Evolutionary conservation across 106 monocot genomes (phyloP), one percentile per base, ranked within the genome.

Genomic region (Iris macrosiphon): DNA sequence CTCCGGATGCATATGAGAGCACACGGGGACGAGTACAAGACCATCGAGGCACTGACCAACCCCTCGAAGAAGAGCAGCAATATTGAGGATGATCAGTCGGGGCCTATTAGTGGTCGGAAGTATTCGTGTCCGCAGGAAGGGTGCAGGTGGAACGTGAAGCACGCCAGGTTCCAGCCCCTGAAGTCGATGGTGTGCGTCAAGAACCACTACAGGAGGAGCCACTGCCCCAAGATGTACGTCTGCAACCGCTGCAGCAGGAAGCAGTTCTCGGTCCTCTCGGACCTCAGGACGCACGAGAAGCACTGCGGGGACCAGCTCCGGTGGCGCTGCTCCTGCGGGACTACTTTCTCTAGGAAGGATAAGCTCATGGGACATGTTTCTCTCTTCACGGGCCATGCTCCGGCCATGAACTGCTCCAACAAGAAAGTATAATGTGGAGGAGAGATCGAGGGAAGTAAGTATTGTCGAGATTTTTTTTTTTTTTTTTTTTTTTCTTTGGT

Each of bases 51-150:
- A 1, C 63, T 83, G 19, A 42, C 52, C n/a, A n/a, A n/a, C n/a
- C n/a, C n/a, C 17, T 52, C 49, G 31, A 73, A 67, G 61, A 34
- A 18, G 1, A 15, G 31, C 56, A n/a, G 45, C 37, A 27, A 18
- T 7, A 24, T 11, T 15, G 13, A 8, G 40, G 27, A 7, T 2
- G 13, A 2, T 2, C 22, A 22, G 13, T 7, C 9, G 1, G 21
- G 31, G 1, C 19, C 1, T n/a, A n/a, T n/a, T n/a, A n/a, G n/a
- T n/a, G 21, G 40, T 11, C 19, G 4, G 16, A 83, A 76, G 73
- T 89, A 89, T 67, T 89, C 88, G 45, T 89, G 88, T 59, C 88
- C 88, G 17, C 73, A 89, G 5, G 79, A 79, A 41, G 88, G 88
- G 1, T 89, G 88, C 62, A 28, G 83, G 55, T 80, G 88, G 83